Conservation (phyloP, 2,329 filamentous ascomycete genomes). For the Pestalotiopsis sp. region DNA sequence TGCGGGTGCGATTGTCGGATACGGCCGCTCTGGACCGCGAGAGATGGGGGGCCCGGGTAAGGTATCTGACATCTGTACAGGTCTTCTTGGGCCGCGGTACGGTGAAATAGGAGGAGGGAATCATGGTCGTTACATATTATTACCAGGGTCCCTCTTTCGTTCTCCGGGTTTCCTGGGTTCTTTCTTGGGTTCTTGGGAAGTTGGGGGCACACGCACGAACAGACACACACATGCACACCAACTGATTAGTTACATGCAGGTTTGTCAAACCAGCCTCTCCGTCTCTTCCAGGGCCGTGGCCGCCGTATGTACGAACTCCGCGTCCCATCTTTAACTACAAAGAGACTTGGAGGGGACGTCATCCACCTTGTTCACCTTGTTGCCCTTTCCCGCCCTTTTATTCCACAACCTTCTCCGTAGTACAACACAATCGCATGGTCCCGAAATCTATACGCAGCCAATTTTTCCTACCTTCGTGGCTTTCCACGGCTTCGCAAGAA, state of each 20-base stretch:
- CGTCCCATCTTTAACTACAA: slow-evolving; percentile 1
- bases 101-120: neutral
- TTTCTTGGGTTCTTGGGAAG: too few species aligned
- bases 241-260: neutral
- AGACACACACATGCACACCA: neutral
- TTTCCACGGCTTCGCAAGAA: neutral
- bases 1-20: neutral
- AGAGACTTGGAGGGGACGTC: slow-evolving; percentile 11
- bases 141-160: neutral
- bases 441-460: neutral
- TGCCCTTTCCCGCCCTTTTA: neutral
- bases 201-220: too few species aligned
- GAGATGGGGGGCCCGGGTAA: neutral
- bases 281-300: neutral
- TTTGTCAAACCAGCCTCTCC: neutral
- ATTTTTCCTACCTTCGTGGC: neutral
- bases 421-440: neutral
- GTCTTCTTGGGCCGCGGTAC: neutral
- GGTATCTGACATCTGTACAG: too few species aligned
- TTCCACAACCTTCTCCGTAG: neutral
- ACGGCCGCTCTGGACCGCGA: slow-evolving; percentile 3
- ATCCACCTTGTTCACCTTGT: neutral
- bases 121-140: neutral
- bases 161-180: too few species aligned
- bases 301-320: neutral